A percentile compares a stretch with the other conserved stretches of the same genome.
Conservation (phyloP, 345 rosid species). For the Salix purpurea region DNA sequence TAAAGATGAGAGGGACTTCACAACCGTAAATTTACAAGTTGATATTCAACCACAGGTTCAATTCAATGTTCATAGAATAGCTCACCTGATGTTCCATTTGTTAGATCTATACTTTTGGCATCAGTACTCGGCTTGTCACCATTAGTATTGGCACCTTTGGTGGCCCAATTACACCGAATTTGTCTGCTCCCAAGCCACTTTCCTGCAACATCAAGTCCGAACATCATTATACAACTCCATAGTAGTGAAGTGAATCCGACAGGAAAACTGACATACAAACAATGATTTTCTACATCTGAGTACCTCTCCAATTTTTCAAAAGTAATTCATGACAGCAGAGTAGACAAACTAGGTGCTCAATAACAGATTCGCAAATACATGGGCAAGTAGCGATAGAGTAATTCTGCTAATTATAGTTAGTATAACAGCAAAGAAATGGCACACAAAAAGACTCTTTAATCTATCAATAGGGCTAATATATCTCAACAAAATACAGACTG, state of each 20-base stretch:
- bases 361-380: no score
- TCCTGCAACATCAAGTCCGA: slow-evolving; percentile 30
- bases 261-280: not conserved
- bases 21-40: not conserved
- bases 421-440: not conserved
- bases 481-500: not conserved
- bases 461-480: not conserved
- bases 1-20: not conserved
- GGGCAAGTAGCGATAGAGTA: not conserved
- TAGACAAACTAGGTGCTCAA: no score
- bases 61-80: not conserved
- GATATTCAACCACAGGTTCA: not conserved
- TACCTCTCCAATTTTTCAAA: no score
- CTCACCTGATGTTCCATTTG: slow-evolving; percentile 79
- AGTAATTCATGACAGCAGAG: no score
- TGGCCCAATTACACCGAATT: slow-evolving; percentile 97
- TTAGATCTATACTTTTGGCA: slow-evolving; percentile 74
- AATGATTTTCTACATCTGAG: no score
- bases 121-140: slow-evolving; percentile 85
- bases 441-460: not conserved
- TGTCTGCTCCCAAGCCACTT: slow-evolving; percentile 97
- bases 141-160: slow-evolving; percentile 68
- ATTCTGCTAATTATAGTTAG: not conserved
- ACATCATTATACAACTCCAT: slow-evolving; percentile 5
- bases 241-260: not conserved